These are phyloP conservation scores for Lactarius sanguifluus DNA, from an alignment of 768 basidiomycete species.

Conservation along the genomic window DNA sequence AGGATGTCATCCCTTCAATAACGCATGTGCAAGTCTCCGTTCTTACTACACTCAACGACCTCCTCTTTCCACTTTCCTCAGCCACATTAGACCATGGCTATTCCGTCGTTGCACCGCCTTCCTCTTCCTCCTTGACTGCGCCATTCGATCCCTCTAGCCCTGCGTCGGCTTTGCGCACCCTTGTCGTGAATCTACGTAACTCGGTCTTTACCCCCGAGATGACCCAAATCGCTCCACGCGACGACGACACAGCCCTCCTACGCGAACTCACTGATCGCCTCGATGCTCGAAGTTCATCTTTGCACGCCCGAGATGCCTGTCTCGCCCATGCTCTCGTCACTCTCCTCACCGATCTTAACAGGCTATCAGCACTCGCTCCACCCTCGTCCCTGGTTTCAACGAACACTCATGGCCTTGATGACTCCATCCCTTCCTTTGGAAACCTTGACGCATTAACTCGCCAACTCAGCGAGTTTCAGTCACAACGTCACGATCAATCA, in stretches of 20 bases:
- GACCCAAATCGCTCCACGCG: conserved; percentile 44
- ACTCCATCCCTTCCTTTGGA: conserved; percentile 35
- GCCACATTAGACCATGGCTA: conserved; percentile 61
- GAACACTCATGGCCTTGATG: background rate
- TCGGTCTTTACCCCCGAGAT: conserved; percentile 46
- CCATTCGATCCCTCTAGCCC: conserved; percentile 35
- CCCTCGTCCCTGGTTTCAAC: conserved; percentile 33
- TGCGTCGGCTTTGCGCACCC: conserved; percentile 54
- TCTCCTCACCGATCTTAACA: conserved; percentile 65
- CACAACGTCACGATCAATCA: conserved; percentile 20
- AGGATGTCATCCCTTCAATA: conserved; percentile 71
- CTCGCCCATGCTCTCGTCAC: conserved; percentile 70
- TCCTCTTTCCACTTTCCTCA: conserved; percentile 47
- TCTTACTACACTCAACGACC: conserved; percentile 67
- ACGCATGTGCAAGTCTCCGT: conserved; percentile 70
- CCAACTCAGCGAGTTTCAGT: conserved; percentile 29
- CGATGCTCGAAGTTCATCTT: conserved; percentile 44
- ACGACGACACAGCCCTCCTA: conserved; percentile 53
- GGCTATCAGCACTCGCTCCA: conserved; percentile 46
- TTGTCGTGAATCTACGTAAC: conserved; percentile 61
- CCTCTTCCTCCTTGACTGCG: conserved; percentile 35
- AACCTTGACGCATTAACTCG: conserved; percentile 24
- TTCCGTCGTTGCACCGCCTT: conserved; percentile 48
- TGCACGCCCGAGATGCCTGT: conserved; percentile 52
- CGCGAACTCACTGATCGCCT: conserved; percentile 60